Evolutionary conservation across 2,329 filamentous ascomycete species (phyloP).

Genomic region (Dothideomycetes sp.): DNA sequence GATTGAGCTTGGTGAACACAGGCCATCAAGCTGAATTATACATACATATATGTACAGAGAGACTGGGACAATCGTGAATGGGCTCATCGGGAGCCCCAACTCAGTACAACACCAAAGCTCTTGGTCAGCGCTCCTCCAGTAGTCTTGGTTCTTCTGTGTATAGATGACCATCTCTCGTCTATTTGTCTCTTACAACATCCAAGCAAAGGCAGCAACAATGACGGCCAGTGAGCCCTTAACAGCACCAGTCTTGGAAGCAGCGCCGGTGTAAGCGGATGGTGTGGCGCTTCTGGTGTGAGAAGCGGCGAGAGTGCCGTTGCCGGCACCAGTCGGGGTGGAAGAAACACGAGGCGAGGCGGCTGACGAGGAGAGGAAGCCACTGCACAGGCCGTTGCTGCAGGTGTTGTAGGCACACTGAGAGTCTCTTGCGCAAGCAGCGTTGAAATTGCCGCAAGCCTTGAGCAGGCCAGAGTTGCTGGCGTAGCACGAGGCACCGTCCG

Average conservation of each 20-base stretch:
- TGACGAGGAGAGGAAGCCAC: slow-evolving; percentile 17
- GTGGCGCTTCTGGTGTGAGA: not conserved
- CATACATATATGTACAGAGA: no score
- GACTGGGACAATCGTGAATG: no score
- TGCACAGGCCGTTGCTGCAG: slow-evolving; percentile 20
- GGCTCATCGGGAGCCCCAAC: no score
- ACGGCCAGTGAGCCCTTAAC: not conserved
- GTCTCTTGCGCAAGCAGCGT: slow-evolving; percentile 18
- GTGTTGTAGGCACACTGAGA: slow-evolving; percentile 21
- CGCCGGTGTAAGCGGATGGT: slow-evolving; percentile 3
- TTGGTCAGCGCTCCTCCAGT: no score
- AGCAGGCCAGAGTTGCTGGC: slow-evolving; percentile 15
- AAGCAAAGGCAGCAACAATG: slow-evolving; percentile 1
- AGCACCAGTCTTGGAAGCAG: not conserved
- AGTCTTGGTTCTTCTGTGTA: no score
- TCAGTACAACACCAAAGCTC: no score
- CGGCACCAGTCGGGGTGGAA: not conserved
- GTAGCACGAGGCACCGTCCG: slow-evolving; percentile 17
- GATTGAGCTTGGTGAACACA: no score
- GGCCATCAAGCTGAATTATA: no score
- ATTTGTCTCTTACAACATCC: slow-evolving; percentile 4
- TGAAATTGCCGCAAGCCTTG: slow-evolving; percentile 20
- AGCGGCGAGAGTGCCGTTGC: not conserved
- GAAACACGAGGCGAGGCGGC: not conserved
- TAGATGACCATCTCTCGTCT: no score